phyloP scores from a whole-genome alignment of 83 land plant genomes.

The Thuja plicata region DNA sequence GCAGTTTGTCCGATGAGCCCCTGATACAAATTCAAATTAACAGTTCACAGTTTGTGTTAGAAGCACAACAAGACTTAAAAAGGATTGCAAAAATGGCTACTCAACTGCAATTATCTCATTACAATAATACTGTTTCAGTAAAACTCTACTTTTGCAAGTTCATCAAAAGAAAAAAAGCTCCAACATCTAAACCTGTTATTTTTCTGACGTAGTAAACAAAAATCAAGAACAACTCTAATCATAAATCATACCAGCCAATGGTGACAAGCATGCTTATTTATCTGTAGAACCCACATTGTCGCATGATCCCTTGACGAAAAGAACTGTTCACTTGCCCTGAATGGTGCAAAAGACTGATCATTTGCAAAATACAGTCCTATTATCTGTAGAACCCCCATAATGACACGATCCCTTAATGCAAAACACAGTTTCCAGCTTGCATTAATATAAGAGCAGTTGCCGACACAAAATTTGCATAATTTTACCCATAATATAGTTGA shows the following conservation, averaged over 20 bases:
- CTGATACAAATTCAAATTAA: neutral
- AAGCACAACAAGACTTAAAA: neutral
- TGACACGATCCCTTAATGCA: constrained; percentile 1
- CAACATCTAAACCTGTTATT: neutral
- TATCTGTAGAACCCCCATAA: neutral
- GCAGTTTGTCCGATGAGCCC: neutral
- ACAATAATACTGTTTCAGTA: too few species aligned
- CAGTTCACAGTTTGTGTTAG: neutral
- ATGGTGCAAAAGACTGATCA: neutral
- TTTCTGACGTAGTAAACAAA: neutral
- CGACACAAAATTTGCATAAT: neutral
- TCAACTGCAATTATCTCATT: neutral
- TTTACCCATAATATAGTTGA: neutral
- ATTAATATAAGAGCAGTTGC: neutral
- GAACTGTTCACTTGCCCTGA: too few species aligned
- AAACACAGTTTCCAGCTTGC: neutral
- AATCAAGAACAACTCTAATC: neutral
- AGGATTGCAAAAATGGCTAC: too few species aligned
- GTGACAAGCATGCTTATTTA: neutral
- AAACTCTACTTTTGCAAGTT: neutral
- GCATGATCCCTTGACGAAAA: too few species aligned
- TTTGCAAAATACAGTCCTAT: neutral
- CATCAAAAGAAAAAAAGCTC: neutral
- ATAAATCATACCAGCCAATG: neutral
- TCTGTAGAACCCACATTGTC: too few species aligned